phyloP scores from a whole-genome alignment of 106 monocot species.

The Platanthera guangdongensis region DNA sequence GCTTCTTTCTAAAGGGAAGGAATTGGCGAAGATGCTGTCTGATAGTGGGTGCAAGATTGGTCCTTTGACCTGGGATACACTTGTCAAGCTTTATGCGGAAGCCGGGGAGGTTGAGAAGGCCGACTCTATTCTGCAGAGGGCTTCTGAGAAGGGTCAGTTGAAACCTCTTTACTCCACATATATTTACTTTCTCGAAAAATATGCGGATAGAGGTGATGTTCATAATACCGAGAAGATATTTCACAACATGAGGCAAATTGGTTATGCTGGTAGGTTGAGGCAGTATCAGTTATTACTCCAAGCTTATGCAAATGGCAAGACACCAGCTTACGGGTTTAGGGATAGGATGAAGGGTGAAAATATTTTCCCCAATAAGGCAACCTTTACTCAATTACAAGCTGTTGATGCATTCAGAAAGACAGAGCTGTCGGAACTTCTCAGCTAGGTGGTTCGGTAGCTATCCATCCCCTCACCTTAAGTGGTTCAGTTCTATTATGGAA shows the following conservation, averaged over 20 bases:
- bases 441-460: background rate
- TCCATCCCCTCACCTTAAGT: background rate
- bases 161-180: slow-evolving; percentile 53
- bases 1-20: slow-evolving; percentile 58
- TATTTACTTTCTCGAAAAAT: slow-evolving; percentile 38
- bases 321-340: slow-evolving; percentile 76
- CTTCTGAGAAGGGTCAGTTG: slow-evolving; percentile 26
- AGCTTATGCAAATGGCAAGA: slow-evolving; percentile 57
- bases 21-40: slow-evolving; percentile 53
- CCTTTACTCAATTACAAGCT: slow-evolving; percentile 29
- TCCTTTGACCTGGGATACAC: slow-evolving; percentile 43
- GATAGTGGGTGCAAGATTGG: slow-evolving; percentile 47
- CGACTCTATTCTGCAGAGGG: slow-evolving; percentile 54
- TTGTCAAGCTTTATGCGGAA: slow-evolving; percentile 56
- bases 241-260: slow-evolving; percentile 34
- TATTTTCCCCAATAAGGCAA: slow-evolving; percentile 41
- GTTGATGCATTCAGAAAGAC: slow-evolving; percentile 51
- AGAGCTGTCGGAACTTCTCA: slow-evolving; percentile 35
- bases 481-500: background rate
- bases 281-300: slow-evolving; percentile 56
- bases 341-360: slow-evolving; percentile 92
- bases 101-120: slow-evolving; percentile 78
- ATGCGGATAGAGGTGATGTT: slow-evolving; percentile 56
- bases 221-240: slow-evolving; percentile 78
- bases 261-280: slow-evolving; percentile 48